Base-by-base conservation (phyloP, 257 asterid genomes). In the Echites panduratus region DNA sequence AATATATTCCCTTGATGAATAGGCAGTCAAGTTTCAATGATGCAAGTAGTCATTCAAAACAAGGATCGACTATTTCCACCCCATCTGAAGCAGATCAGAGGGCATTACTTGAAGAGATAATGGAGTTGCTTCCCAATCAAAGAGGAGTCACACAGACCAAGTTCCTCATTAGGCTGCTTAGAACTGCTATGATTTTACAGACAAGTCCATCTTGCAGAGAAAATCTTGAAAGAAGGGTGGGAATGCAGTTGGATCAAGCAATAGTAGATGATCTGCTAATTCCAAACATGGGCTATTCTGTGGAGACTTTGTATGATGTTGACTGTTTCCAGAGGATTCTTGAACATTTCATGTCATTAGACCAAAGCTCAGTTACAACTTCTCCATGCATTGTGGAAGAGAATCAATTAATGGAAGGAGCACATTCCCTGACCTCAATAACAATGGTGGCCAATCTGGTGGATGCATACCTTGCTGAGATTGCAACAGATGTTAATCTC, bases 261-360 rank as follows among this genome's bases (percentile, higher is more conserved):
- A 47, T 87, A 0, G 13, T 95, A 49, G 97, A 90, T 22, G 98
- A 92, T 74, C 71, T 95, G 11, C 75, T 95, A 53, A 83, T 95
- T 26, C 98, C 98, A 2, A 92, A 89, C 62, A 56, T 85, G 75
- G 96, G 90, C 0, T 84, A 82, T 19, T 81, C 87, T 0, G 91
- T 76, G 2, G 99, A 95, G 49, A 87, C 96, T 0, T 40, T 89
- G 29, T 94, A 91, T 48, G 99, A 94, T 45, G 79, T 91, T 0
- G 97, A 94, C 50, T 91, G 97, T 66, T 89, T 91, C 47, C 99
- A 94, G 76, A 88, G 99, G 85, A 91, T 91, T 81, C 85, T 94
- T 10, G 98, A 94, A 16, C 95, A 91, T 79, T 94, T 94, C 72
- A 56, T 91, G 79, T 74, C 87, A 24, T 62, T 78, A 40, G 97